A percentile compares a stretch with the other conserved stretches of the same genome.
phyloP scores from a whole-genome alignment of 2,329 filamentous ascomycete genomes.

The Diaporthe batatas region DNA sequence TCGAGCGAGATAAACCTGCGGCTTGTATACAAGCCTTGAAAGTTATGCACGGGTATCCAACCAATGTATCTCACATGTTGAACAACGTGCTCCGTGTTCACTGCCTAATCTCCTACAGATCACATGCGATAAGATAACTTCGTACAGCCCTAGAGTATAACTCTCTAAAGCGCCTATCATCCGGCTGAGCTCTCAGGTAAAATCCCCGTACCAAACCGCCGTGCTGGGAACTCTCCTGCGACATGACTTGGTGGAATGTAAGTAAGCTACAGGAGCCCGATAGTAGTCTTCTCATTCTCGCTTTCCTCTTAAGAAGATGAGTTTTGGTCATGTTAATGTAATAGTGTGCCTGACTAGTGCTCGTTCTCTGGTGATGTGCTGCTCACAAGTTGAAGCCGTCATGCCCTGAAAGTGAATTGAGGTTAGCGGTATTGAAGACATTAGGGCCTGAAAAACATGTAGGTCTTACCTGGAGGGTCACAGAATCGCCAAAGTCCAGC shows the following conservation, averaged over 20 bases:
- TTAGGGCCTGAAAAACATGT: no score
- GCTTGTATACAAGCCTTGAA: background rate
- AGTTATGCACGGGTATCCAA: background rate
- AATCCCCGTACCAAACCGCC: no score
- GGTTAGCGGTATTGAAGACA: background rate
- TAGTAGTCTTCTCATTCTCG: background rate
- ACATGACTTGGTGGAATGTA: background rate
- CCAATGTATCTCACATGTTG: no score
- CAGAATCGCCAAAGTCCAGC: slow-evolving; percentile 85
- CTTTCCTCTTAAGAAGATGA: background rate
- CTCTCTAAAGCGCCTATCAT: no score
- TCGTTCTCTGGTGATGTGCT: no score
- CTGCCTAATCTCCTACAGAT: no score
- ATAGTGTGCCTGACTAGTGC: background rate
- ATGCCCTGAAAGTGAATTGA: slow-evolving; percentile 49
- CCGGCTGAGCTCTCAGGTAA: no score
- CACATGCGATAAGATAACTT: no score
- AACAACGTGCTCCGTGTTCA: no score
- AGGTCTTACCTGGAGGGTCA: slow-evolving; percentile 62
- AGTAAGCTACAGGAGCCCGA: background rate
- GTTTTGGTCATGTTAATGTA: background rate
- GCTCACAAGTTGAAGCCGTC: slow-evolving; percentile 64
- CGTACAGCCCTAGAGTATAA: no score
- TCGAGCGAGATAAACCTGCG: background rate
- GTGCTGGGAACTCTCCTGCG: background rate